These are phyloP conservation scores for Pelargonium fulgidum DNA, from an alignment of 441 rosid species.

Conservation along the genomic window DNA sequence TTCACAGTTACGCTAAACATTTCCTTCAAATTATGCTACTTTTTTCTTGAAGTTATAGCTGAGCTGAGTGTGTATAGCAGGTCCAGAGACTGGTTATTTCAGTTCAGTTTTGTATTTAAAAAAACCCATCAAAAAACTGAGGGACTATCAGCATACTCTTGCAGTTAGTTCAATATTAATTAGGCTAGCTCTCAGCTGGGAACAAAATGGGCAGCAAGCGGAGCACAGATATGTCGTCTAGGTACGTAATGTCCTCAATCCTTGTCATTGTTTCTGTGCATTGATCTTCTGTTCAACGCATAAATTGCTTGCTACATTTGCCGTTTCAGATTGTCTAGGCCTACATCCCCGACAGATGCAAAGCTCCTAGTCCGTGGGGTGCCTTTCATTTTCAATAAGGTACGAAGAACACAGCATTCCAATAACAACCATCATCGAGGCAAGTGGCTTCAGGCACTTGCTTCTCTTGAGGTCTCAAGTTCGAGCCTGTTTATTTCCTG, in stretches of 20 bases:
- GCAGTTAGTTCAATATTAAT: background rate
- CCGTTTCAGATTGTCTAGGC: conserved; percentile 38
- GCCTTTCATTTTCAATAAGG: conserved; percentile 40
- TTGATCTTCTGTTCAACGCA: background rate
- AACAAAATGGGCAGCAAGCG: conserved; percentile 31
- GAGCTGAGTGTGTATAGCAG: no score
- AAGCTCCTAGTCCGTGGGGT: conserved; percentile 31
- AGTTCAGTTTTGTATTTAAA: no score
- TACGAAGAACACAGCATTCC: conserved; percentile 22
- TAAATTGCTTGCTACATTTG: background rate
- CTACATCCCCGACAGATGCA: conserved; percentile 31
- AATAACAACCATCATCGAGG: no score
- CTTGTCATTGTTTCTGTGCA: background rate
- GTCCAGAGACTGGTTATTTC: no score
- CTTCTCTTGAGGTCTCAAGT: no score
- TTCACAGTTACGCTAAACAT: no score
- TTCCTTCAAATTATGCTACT: no score
- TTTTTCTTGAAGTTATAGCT: no score
- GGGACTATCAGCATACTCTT: no score
- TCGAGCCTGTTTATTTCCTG: background rate
- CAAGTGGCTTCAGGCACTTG: no score
- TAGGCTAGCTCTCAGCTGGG: background rate
- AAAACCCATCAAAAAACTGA: no score
- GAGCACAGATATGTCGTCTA: conserved; percentile 5
- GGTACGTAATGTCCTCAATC: conserved; percentile 21